Evolutionary conservation across 2,329 filamentous ascomycete genomes (phyloP).

Genomic region (Iodosphaeria phyllophila): DNA sequence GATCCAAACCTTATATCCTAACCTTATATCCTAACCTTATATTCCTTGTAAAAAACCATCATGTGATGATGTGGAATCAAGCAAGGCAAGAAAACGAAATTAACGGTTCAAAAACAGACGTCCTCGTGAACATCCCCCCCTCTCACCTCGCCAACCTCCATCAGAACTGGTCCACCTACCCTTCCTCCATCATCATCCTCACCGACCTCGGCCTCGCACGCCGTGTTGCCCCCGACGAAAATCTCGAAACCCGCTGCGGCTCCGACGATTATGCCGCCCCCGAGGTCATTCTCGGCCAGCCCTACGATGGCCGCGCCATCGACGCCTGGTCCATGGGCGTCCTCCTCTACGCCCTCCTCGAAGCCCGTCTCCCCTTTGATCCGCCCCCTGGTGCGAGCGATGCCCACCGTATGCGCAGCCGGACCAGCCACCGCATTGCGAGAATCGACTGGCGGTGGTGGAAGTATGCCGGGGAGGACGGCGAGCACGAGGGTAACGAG

Average conservation of each 20-base stretch:
- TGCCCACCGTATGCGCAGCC: conserved; percentile 54
- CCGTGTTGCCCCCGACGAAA: conserved; percentile 67
- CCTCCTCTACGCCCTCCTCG: conserved; percentile 78
- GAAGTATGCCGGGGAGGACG: conserved; percentile 64
- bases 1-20: too few species aligned
- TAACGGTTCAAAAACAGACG: too few species aligned
- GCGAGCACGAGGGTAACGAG: conserved; percentile 59
- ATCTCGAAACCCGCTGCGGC: conserved; percentile 84
- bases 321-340: conserved; percentile 95
- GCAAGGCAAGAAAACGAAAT: too few species aligned
- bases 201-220: conserved; percentile 84
- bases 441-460: conserved; percentile 93
- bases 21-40: too few species aligned
- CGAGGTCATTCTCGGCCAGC: conserved; percentile 86
- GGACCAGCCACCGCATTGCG: conserved; percentile 86
- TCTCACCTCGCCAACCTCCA: conserved; percentile 43
- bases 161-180: conserved; percentile 55
- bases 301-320: conserved; percentile 79
- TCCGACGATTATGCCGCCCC: conserved; percentile 95
- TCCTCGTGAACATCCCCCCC: conserved; percentile 69
- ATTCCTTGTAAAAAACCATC: background rate
- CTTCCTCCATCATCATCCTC: conserved; percentile 69
- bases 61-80: too few species aligned
- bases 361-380: conserved; percentile 86
- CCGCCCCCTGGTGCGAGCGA: conserved; percentile 67